Base-by-base conservation (phyloP, 345 rosid species). In the Acer campestre region DNA sequence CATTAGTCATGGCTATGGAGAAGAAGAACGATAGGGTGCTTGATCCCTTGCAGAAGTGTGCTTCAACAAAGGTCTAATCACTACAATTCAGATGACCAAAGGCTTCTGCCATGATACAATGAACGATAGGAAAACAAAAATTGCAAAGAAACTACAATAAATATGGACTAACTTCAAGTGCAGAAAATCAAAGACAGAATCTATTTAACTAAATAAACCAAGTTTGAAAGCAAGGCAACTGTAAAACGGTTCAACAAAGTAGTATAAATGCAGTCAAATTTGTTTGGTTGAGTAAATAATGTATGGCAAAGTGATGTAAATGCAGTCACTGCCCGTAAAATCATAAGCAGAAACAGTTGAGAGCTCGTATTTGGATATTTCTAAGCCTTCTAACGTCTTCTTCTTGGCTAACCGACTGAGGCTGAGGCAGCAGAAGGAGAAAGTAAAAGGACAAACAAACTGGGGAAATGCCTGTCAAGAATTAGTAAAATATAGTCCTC, bases 1-100 rank as follows among this genome's bases (percentile, higher is more conserved):
- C 99, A 53, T 46, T 97, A 85, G 97, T 94, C 42, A 94, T 97
- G 98, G 99, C 99, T 23, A 97, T 97, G 99, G 99, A 93, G 90
- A 97, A 93, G 92, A 89, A 97, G 90, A 97, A 94, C 56, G 98
- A 94, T 68, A 72, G 90, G 84, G 84, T 97, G 81, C 81, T 97
- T 68, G 90, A 93, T 79, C 89, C 93, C 74, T 89, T 97, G n/a
- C 92, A 90, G 78, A 96, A 83, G 61, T 94, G 61, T 93, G 97
- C 80, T 94, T 86, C 85, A 75, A 82, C 4, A 97, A 94, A 84
- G 99, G 98, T 27, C 85, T 94, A 83, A 97, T 94, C 27, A 97
- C 98, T 16, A 89, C 77, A 78, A 94, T 90, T 79, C 95, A 94
- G 82, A 91, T 97, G 98, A 93, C 96, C 1, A 93, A 90, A 82